Conservation (phyloP, 257 asterid species). For the Solanum chmielewskii region DNA sequence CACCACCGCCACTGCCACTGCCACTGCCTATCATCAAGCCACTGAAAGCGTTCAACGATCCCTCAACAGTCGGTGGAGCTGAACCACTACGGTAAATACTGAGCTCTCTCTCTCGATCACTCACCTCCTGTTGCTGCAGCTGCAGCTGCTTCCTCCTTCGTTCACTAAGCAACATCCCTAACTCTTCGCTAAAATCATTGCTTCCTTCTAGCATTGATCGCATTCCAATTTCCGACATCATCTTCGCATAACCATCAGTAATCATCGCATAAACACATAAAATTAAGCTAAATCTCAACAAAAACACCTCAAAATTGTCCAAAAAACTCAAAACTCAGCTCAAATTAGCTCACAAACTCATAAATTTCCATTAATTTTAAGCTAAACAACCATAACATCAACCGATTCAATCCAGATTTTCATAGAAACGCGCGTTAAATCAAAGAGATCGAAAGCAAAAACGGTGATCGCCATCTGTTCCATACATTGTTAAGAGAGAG, state of each 20-base stretch:
- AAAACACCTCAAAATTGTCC: neutral
- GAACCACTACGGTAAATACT: constrained; percentile 52
- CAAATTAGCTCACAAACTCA: neutral
- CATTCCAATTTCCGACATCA: constrained; percentile 38
- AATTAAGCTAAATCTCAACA: neutral
- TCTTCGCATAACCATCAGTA: constrained; percentile 32
- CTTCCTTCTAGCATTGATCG: constrained; percentile 23
- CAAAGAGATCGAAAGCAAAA: neutral
- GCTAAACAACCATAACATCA: neutral
- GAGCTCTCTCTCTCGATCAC: constrained; percentile 40
- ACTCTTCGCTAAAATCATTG: constrained; percentile 36
- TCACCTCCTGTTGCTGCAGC: constrained; percentile 22
- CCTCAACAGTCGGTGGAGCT: constrained; percentile 57
- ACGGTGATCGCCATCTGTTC: neutral
- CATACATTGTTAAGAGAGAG: constrained; percentile 10
- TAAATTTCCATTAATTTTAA: neutral
- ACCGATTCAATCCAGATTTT: neutral
- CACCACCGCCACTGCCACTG: constrained; percentile 8
- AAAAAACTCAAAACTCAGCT: neutral
- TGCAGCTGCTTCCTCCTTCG: constrained; percentile 15
- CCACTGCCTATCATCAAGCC: neutral
- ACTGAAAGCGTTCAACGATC: constrained; percentile 26
- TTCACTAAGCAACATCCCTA: constrained; percentile 35
- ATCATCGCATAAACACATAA: constrained; percentile 19
- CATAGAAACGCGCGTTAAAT: neutral